Evolutionary conservation across 345 rosid genomes (phyloP).

Genomic region (Camelina laxa): DNA sequence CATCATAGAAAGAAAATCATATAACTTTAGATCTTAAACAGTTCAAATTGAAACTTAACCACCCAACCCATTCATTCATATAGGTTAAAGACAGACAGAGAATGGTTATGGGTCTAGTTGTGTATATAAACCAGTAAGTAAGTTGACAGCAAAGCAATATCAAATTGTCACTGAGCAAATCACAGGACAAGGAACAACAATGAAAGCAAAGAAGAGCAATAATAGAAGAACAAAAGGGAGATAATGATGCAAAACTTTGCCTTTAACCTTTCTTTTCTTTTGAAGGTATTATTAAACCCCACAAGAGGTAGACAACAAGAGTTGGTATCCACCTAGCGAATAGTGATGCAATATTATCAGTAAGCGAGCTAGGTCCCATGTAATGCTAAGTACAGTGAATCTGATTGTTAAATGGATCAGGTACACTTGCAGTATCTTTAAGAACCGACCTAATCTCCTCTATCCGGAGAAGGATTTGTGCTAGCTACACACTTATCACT

Average conservation of each 20-base stretch:
- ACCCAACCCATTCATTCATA: not conserved
- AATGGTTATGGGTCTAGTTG: not conserved
- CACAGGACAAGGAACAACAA: constrained; percentile 21
- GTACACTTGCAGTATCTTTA: not conserved
- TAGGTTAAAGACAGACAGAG: constrained; percentile 3
- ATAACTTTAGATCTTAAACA: not conserved
- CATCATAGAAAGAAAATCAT: too few species aligned
- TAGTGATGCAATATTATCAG: constrained; percentile 41
- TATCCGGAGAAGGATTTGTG: too few species aligned
- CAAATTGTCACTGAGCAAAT: constrained; percentile 5
- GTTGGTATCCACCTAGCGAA: constrained; percentile 59
- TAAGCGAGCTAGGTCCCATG: constrained; percentile 43
- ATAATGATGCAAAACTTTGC: constrained; percentile 29
- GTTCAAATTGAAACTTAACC: not conserved
- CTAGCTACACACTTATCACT: too few species aligned
- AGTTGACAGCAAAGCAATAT: not conserved
- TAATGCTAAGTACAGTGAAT: constrained; percentile 11
- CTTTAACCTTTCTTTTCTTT: constrained; percentile 36
- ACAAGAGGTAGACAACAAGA: constrained; percentile 42
- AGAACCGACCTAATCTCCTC: not conserved
- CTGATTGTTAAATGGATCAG: not conserved
- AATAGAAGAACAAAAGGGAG: constrained; percentile 42
- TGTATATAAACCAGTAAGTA: not conserved
- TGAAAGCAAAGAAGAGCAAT: constrained; percentile 36
- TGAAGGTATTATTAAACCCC: constrained; percentile 40